A percentile compares a stretch with the other conserved stretches of the same genome.
phyloP scores from a whole-genome alignment of 2,329 filamentous ascomycete genomes.

The Microcyclospora pomicola region DNA sequence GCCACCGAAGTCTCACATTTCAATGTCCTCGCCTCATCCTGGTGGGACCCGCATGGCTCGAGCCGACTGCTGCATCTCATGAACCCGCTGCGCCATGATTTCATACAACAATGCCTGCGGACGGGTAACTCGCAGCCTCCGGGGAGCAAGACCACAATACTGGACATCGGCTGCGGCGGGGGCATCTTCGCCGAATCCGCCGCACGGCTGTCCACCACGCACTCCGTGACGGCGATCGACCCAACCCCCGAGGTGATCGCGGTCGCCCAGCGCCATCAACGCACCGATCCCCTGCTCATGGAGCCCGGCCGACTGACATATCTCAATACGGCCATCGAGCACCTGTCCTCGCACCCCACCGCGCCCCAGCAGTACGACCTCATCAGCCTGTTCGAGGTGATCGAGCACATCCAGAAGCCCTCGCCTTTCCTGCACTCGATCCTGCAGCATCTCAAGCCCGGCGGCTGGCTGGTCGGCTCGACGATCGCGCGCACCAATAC shows the following conservation, averaged over 20 bases:
- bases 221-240: slow-evolving; percentile 61
- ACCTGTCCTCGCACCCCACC: slow-evolving; percentile 29
- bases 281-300: slow-evolving; percentile 54
- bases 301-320: slow-evolving; percentile 49
- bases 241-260: slow-evolving; percentile 59
- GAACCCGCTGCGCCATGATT: slow-evolving; percentile 92
- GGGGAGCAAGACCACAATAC: slow-evolving; percentile 46
- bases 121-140: slow-evolving; percentile 29
- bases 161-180: slow-evolving; percentile 90
- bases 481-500: slow-evolving; percentile 84
- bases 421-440: slow-evolving; percentile 59
- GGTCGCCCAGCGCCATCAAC: slow-evolving; percentile 63
- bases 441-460: slow-evolving; percentile 65
- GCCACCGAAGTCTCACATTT: slow-evolving; percentile 86
- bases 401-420: slow-evolving; percentile 78
- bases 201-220: slow-evolving; percentile 51
- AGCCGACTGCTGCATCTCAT: slow-evolving; percentile 90
- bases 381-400: slow-evolving; percentile 81
- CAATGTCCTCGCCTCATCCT: slow-evolving; percentile 78
- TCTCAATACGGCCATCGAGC: slow-evolving; percentile 63
- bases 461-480: slow-evolving; percentile 83
- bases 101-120: slow-evolving; percentile 56
- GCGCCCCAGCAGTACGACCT: slow-evolving; percentile 50
- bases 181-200: slow-evolving; percentile 91
- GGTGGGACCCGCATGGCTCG: slow-evolving; percentile 94